Evolutionary conservation across 345 rosid genomes (phyloP).

Genomic region (Clausena lansium): DNA sequence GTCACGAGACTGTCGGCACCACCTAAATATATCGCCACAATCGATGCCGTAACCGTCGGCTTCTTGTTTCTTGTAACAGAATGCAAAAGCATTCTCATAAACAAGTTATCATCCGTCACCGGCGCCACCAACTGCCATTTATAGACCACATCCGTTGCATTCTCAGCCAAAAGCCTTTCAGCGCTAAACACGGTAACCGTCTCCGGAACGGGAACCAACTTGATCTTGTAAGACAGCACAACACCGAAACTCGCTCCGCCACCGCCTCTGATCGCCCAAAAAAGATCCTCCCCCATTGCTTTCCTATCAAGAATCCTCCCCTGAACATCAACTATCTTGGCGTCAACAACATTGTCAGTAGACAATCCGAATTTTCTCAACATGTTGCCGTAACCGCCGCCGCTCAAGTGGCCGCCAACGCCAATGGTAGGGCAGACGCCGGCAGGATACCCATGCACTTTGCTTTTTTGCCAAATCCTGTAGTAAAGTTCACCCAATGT

Average conservation of each 20-base stretch:
- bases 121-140: slow-evolving; percentile 50
- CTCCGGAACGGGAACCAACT: slow-evolving; percentile 41
- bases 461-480: slow-evolving; percentile 37
- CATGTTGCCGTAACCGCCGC: slow-evolving; percentile 61
- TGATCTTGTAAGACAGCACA: slow-evolving; percentile 52
- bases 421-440: slow-evolving; percentile 61
- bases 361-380: slow-evolving; percentile 60
- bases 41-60: slow-evolving; percentile 27
- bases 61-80: slow-evolving; percentile 16
- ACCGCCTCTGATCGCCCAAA: slow-evolving; percentile 75
- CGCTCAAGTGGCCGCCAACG: slow-evolving; percentile 56
- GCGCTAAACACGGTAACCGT: slow-evolving; percentile 52
- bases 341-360: slow-evolving; percentile 53
- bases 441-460: slow-evolving; percentile 50
- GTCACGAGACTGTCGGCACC: slow-evolving; percentile 27
- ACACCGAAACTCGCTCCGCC: slow-evolving; percentile 69
- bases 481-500: slow-evolving; percentile 55
- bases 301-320: slow-evolving; percentile 47
- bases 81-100: slow-evolving; percentile 36
- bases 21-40: slow-evolving; percentile 34
- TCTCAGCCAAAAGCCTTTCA: slow-evolving; percentile 26
- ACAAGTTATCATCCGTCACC: slow-evolving; percentile 32
- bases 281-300: slow-evolving; percentile 68
- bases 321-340: slow-evolving; percentile 41
- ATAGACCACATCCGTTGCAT: slow-evolving; percentile 38